A percentile compares a stretch with the other conserved stretches of the same genome.
Evolutionary conservation across 306 rosid genomes (phyloP).

Genomic region (Carpinus viminea): DNA sequence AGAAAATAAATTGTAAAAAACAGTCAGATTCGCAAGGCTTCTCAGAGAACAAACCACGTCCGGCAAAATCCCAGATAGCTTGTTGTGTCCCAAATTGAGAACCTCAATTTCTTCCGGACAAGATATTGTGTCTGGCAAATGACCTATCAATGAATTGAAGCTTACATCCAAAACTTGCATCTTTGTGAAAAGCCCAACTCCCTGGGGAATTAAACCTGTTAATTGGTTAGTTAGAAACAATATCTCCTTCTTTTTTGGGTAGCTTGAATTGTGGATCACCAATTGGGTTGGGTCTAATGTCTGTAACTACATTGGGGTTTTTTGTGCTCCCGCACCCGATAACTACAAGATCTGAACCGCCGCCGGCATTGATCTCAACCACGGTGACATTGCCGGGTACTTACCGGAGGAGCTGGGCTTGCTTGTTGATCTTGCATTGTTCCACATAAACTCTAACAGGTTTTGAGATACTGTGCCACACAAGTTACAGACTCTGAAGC

Average conservation of each 20-base stretch:
- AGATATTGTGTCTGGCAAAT: conserved; percentile 83
- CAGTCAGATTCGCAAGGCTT: conserved; percentile 72
- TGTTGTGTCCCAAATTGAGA: conserved; percentile 78
- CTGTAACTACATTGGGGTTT: too few species aligned
- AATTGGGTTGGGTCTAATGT: too few species aligned
- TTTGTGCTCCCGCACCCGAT: too few species aligned
- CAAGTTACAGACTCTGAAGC: too few species aligned
- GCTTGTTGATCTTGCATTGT: too few species aligned
- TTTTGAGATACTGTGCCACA: too few species aligned
- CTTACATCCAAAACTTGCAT: conserved; percentile 90
- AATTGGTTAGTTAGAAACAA: conserved; percentile 78
- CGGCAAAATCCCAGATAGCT: conserved; percentile 84
- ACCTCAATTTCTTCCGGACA: conserved; percentile 80
- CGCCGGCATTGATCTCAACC: too few species aligned
- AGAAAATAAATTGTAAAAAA: conserved; percentile 90
- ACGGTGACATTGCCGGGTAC: too few species aligned
- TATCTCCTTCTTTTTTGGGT: conserved; percentile 51
- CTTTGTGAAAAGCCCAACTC: conserved; percentile 81
- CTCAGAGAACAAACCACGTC: conserved; percentile 71
- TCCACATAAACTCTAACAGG: too few species aligned
- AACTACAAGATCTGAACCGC: too few species aligned
- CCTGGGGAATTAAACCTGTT: conserved; percentile 90
- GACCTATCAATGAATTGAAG: conserved; percentile 80
- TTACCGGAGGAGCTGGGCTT: too few species aligned
- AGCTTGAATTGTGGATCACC: too few species aligned